Evolutionary conservation across 1,284 basidiomycete species (phyloP).

Genomic region (Marasmius sp.): DNA sequence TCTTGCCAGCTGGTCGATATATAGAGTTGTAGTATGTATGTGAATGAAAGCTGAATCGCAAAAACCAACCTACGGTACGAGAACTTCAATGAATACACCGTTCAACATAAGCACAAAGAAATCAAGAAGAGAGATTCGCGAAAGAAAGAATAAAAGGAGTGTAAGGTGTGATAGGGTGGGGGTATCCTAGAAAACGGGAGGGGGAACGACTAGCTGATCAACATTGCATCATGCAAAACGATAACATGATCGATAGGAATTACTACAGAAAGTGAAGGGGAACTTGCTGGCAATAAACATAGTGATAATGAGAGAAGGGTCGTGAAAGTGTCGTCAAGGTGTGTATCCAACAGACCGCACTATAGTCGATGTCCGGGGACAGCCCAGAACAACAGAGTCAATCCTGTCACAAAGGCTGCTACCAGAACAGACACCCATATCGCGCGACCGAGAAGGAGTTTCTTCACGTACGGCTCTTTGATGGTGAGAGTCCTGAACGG

Average conservation of each 20-base stretch:
- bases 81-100: too few species aligned
- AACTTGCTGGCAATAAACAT: not conserved
- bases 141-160: not conserved
- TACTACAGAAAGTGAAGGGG: not conserved
- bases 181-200: constrained; percentile 7
- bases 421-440: constrained; percentile 82
- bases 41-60: too few species aligned
- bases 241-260: constrained; percentile 1
- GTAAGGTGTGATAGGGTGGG: constrained; percentile 4
- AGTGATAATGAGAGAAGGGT: not conserved
- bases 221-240: constrained; percentile 8
- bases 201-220: not conserved
- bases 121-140: not conserved
- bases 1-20: too few species aligned
- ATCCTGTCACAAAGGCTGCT: constrained; percentile 64
- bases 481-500: constrained; percentile 91
- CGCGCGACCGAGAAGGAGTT: constrained; percentile 83
- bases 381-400: constrained; percentile 88
- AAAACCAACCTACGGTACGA: too few species aligned
- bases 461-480: constrained; percentile 89
- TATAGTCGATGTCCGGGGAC: constrained; percentile 87
- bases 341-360: not conserved
- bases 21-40: too few species aligned
- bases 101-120: constrained; percentile 1
- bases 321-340: not conserved